Evolutionary conservation across 2,329 filamentous ascomycete genomes (phyloP).

Genomic region (Aspergillus sp.): DNA sequence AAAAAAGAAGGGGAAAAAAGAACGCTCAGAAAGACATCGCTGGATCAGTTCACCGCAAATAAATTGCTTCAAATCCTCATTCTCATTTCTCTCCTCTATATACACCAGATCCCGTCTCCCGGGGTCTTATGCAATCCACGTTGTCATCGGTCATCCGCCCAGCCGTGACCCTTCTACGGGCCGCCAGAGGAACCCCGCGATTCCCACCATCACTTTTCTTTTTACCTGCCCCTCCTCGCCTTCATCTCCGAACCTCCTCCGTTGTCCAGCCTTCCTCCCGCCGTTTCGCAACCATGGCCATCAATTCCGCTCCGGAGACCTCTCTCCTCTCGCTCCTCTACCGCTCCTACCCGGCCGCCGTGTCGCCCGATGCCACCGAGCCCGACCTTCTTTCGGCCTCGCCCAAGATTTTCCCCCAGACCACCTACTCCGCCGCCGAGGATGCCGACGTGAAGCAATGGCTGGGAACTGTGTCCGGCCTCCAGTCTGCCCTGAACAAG

Average conservation of each 20-base stretch:
- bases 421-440: conserved; percentile 73
- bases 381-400: conserved; percentile 46
- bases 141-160: conserved; percentile 14
- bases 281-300: conserved; percentile 24
- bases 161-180: conserved; percentile 16
- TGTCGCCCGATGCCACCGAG: conserved; percentile 41
- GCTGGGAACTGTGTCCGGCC: conserved; percentile 72
- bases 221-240: conserved; percentile 27
- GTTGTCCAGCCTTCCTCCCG: conserved; percentile 14
- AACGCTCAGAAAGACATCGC: neutral
- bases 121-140: conserved; percentile 14
- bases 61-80: neutral
- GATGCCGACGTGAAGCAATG: conserved; percentile 86
- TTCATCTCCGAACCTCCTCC: conserved; percentile 16
- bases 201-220: conserved; percentile 8
- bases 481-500: conserved; percentile 51
- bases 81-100: neutral
- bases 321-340: conserved; percentile 46
- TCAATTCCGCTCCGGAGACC: conserved; percentile 35
- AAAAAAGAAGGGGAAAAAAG: neutral
- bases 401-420: conserved; percentile 64
- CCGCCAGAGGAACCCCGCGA: conserved; percentile 18
- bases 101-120: conserved; percentile 12
- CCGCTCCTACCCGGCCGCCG: conserved; percentile 41
- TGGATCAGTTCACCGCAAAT: neutral